phyloP scores from a whole-genome alignment of 805 yeast species.

The Kregervanrija delftensis region DNA sequence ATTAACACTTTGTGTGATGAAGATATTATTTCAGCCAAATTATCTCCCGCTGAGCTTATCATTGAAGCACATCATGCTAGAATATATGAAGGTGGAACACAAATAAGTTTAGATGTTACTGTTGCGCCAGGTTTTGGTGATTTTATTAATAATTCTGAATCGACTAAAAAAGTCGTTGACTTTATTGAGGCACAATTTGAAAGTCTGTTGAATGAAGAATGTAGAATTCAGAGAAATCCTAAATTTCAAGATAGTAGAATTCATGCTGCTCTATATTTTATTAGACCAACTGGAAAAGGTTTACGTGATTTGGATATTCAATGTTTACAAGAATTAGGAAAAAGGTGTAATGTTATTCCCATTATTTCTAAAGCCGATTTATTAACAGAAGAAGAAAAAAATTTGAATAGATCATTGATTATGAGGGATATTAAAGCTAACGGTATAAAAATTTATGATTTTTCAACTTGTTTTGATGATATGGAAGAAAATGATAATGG shows the following conservation, averaged over 20 bases:
- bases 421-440: constrained; percentile 32
- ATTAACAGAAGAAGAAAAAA: constrained; percentile 46
- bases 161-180: constrained; percentile 54
- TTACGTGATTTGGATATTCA: constrained; percentile 63
- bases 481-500: constrained; percentile 19
- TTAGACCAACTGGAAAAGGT: constrained; percentile 63
- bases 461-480: constrained; percentile 25
- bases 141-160: constrained; percentile 51
- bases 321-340: constrained; percentile 58
- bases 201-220: constrained; percentile 66
- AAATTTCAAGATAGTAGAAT: constrained; percentile 57
- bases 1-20: constrained; percentile 70
- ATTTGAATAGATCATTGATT: constrained; percentile 38
- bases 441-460: constrained; percentile 24
- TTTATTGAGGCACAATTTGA: constrained; percentile 74
- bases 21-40: constrained; percentile 34
- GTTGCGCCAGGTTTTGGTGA: constrained; percentile 71
- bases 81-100: constrained; percentile 40
- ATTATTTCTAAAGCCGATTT: constrained; percentile 77
- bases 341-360: constrained; percentile 74
- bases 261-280: constrained; percentile 80
- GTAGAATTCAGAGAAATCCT: constrained; percentile 42
- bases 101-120: constrained; percentile 55
- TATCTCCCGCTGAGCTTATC: constrained; percentile 25
- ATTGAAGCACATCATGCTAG: constrained; percentile 28